phyloP scores from a whole-genome alignment of 2,329 filamentous ascomycete genomes.

The Onygenales sp. region DNA sequence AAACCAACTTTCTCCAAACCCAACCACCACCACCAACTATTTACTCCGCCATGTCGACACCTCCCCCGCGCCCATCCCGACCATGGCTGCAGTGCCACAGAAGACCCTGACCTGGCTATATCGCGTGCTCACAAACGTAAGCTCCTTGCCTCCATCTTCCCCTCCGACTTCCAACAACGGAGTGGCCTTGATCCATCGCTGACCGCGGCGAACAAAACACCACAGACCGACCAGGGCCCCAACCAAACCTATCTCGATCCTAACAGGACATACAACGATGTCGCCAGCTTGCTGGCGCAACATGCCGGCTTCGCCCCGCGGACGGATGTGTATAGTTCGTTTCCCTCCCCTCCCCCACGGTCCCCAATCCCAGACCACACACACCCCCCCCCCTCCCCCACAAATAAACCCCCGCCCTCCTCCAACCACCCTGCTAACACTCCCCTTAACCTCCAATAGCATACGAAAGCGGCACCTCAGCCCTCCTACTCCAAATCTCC shows the following conservation, averaged over 20 bases:
- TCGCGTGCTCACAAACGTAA: slow-evolving; percentile 71
- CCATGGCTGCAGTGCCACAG: slow-evolving; percentile 61
- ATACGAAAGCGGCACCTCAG: slow-evolving; percentile 77
- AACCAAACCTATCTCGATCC: slow-evolving; percentile 84
- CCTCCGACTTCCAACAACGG: slow-evolving; percentile 3
- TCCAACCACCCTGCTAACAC: background rate
- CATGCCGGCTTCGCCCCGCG: slow-evolving; percentile 72
- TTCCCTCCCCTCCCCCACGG: background rate
- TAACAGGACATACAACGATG: slow-evolving; percentile 85
- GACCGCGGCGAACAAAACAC: background rate
- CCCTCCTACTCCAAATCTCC: slow-evolving; percentile 73
- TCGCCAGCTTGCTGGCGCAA: slow-evolving; percentile 69
- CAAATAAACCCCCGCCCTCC: background rate
- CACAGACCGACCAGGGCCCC: slow-evolving; percentile 20
- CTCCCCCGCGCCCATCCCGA: slow-evolving; percentile 1
- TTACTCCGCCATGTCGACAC: background rate
- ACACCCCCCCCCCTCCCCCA: no score
- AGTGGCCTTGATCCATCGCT: background rate
- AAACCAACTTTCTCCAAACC: background rate
- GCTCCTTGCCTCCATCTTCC: slow-evolving; percentile 5
- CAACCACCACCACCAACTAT: background rate
- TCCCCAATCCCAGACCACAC: background rate
- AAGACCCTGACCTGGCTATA: slow-evolving; percentile 93
- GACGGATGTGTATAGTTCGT: slow-evolving; percentile 90
- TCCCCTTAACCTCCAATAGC: slow-evolving; percentile 41